These are phyloP conservation scores for Neoboletus subvelutipes DNA, from an alignment of 768 basidiomycete genomes.

Conservation along the genomic window DNA sequence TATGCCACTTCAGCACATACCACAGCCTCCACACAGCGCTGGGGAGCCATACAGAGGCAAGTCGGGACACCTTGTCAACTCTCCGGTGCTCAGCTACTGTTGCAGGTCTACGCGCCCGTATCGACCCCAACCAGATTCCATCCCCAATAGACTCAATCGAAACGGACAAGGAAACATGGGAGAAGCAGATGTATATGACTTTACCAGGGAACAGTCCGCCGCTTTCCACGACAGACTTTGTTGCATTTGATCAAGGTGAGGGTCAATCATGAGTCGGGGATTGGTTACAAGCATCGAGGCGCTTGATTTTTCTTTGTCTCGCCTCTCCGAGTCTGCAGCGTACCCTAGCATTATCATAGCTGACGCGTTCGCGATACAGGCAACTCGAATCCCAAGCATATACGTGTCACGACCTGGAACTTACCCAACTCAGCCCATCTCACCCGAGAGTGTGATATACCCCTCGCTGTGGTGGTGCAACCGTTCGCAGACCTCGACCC, in stretches of 20 bases:
- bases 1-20: conserved; percentile 40
- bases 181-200: conserved; percentile 65
- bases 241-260: conserved; percentile 88
- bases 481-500: conserved; percentile 85
- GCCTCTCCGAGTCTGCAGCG: background rate
- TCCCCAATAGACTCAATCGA: conserved; percentile 81
- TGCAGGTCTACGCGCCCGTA: conserved; percentile 72
- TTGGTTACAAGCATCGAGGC: background rate
- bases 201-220: conserved; percentile 67
- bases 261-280: background rate
- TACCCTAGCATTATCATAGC: conserved; percentile 1
- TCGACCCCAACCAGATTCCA: conserved; percentile 90
- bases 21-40: conserved; percentile 59
- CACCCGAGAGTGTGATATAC: conserved; percentile 78
- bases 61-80: conserved; percentile 3
- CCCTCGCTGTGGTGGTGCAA: conserved; percentile 81
- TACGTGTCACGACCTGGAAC: conserved; percentile 88
- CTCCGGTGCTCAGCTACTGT: conserved; percentile 5
- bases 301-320: background rate
- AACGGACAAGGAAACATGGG: conserved; percentile 76
- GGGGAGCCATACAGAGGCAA: conserved; percentile 48
- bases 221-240: conserved; percentile 81
- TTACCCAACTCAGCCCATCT: conserved; percentile 80
- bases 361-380: conserved; percentile 41
- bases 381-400: conserved; percentile 89